Evolutionary conservation across 768 basidiomycete genomes (phyloP), one percentile per base, ranked within the genome.

Genomic region (Naganishia randhawae): DNA sequence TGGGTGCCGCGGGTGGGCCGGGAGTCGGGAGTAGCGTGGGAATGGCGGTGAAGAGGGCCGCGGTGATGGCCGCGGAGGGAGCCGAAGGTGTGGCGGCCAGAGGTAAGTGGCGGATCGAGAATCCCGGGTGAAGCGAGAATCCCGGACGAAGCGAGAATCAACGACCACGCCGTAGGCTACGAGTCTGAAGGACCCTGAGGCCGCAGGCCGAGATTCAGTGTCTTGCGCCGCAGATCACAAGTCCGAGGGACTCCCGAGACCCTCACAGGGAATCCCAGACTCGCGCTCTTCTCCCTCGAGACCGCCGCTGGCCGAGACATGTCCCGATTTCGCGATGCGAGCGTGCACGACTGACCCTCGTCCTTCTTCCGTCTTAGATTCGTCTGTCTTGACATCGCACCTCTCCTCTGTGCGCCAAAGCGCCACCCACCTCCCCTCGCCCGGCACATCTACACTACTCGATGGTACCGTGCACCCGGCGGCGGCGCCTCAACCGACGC

Each of bases 381-480:
- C 57, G 25, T 61, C 57, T 39, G 57, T 29, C 37, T 39, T 61
- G 6, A 10, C 57, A 29, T 61, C 57, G 2, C 57, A 61, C n/a
- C 22, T 61, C 37, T 17, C 57, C 1, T 35, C 37, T 2, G 37
- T 41, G 6, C 22, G 32, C 41, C 57, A 61, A 29, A 41, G 37
- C 25, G 57, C 57, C n/a, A 39, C 37, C 19, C 57, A 61, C 39
- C 16, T 17, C 16, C 39, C 35, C 13, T n/a, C 37, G 3, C 19
- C 45, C 19, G 45, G 45, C 14, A 48, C 45, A 22, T 8, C 41
- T 19, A 42, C 41, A 4, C 22, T 61, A 5, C n/a, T 29, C 37
- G 57, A 61, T n/a, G n/a, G n/a, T n/a, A n/a, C n/a, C n/a, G n/a
- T n/a, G n/a, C n/a, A n/a, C n/a, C n/a, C n/a, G n/a, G n/a, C n/a